These are phyloP conservation scores for Stemphylium beticola DNA, from an alignment of 2,329 filamentous ascomycete genomes.

Conservation along the genomic window DNA sequence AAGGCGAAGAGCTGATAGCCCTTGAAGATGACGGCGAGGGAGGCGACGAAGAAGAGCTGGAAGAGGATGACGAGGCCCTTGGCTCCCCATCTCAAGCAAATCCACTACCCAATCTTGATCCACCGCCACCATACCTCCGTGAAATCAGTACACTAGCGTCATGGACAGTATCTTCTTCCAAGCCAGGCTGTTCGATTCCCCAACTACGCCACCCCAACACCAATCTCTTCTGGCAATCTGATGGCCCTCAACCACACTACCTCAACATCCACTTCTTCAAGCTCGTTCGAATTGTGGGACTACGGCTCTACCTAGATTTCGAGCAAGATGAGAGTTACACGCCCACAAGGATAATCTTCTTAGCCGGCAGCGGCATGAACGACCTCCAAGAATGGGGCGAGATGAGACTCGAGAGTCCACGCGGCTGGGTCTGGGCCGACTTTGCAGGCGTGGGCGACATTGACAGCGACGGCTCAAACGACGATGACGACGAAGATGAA, in stretches of 20 bases:
- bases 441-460: slow-evolving; percentile 65
- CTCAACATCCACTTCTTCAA: slow-evolving; percentile 88
- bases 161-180: slow-evolving; percentile 82
- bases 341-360: slow-evolving; percentile 87
- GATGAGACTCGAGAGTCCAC: slow-evolving; percentile 77
- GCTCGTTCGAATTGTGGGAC: slow-evolving; percentile 76
- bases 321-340: slow-evolving; percentile 95
- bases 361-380: slow-evolving; percentile 88
- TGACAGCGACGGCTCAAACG: slow-evolving; percentile 26
- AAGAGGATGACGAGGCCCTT: slow-evolving; percentile 28
- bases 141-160: slow-evolving; percentile 85
- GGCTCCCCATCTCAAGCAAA: slow-evolving; percentile 24
- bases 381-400: slow-evolving; percentile 87
- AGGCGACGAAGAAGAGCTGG: slow-evolving; percentile 50
- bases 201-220: slow-evolving; percentile 77
- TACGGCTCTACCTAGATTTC: slow-evolving; percentile 89
- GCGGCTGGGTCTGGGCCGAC: slow-evolving; percentile 90
- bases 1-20: slow-evolving; percentile 31
- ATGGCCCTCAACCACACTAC: slow-evolving; percentile 82
- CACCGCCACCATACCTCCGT: slow-evolving; percentile 64
- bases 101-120: slow-evolving; percentile 25
- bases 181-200: slow-evolving; percentile 78
- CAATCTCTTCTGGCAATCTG: slow-evolving; percentile 81
- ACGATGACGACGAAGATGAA: slow-evolving; percentile 28
- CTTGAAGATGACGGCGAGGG: slow-evolving; percentile 50